Conservation (phyloP, 176 grass and related monocot species). For the Aegilops speltoides region DNA sequence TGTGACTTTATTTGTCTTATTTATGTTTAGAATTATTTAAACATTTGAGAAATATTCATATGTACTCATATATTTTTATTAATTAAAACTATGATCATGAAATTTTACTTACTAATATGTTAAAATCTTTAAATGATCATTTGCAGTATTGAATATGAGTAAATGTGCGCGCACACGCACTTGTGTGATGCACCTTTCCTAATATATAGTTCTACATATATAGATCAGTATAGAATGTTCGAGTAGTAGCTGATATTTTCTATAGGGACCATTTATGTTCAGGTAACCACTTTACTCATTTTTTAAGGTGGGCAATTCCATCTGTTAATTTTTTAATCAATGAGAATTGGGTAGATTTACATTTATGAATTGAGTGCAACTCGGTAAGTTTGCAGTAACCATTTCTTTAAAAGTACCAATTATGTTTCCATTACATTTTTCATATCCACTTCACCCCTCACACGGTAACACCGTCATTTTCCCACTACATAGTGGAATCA, state of each 20-base stretch:
- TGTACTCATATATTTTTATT: too few relatives aligned
- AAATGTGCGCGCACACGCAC: background rate
- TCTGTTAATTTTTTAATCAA: background rate
- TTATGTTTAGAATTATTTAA: background rate
- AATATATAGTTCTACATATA: background rate
- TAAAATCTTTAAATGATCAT: too few relatives aligned
- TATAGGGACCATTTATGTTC: background rate
- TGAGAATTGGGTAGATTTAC: background rate
- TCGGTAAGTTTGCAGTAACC: background rate
- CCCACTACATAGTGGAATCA: background rate
- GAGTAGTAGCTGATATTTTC: background rate
- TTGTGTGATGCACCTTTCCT: background rate
- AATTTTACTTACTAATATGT: too few relatives aligned
- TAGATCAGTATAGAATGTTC: background rate
- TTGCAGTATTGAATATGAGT: too few relatives aligned
- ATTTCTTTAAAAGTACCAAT: background rate
- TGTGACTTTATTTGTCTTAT: background rate
- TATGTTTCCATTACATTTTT: conserved; percentile 17
- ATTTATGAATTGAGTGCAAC: background rate
- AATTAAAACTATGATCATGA: too few relatives aligned
- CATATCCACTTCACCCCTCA: background rate
- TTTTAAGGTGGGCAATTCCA: background rate
- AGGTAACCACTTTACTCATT: background rate
- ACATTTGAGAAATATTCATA: background rate
- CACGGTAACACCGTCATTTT: background rate